Base-by-base conservation (phyloP, 1,284 basidiomycete species). In the Athelia sp. region DNA sequence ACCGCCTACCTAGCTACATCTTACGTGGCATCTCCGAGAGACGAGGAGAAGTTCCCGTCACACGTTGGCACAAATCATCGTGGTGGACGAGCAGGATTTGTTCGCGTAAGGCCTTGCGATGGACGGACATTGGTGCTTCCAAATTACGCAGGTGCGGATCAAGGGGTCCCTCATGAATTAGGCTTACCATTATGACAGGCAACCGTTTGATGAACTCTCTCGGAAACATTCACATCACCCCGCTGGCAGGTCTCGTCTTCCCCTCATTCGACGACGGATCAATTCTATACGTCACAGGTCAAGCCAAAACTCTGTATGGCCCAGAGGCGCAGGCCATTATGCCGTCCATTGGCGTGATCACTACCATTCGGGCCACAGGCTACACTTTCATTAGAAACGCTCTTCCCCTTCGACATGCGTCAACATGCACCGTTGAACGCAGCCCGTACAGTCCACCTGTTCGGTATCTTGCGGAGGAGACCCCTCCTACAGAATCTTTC, bases 41-140 rank as follows among this genome's bases (percentile, higher is more conserved):
- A 77, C 19, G 62, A 59, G 2, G 47, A 54, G 4, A 58, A 50
- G 2, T 75, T 69, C 53, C 75, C 78, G 0, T 82, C 82, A 1
- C 81, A 84, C 56, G 59, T 82, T 10, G 83, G 81, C 21, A 79
- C 78, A 68, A 86, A 85, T 53, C 76, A 82, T 34, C 78, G 83
- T 2, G 81, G 78, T 6, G 84, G 83, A 1, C 66, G 69, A 36
- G 69, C 72, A 17, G 82, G 83, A 0, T 84, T 82, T 56, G 65
- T 79, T 2, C 79, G 82, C n/a, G 75, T 82, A 4, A 62, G 66
- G 17, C 74, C 73, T 1, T 72, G 69, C 3, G 76, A 84, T 56
- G 72, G 73, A 3, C 68, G 74, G 24, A 84, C 79, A 0, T 53
- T 84, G 10, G 71, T 80, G 3, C 55, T 85, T 18, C 83, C 83